Base-by-base conservation (phyloP, 2,329 filamentous ascomycete genomes). In the Colletotrichum euphorbiae region DNA sequence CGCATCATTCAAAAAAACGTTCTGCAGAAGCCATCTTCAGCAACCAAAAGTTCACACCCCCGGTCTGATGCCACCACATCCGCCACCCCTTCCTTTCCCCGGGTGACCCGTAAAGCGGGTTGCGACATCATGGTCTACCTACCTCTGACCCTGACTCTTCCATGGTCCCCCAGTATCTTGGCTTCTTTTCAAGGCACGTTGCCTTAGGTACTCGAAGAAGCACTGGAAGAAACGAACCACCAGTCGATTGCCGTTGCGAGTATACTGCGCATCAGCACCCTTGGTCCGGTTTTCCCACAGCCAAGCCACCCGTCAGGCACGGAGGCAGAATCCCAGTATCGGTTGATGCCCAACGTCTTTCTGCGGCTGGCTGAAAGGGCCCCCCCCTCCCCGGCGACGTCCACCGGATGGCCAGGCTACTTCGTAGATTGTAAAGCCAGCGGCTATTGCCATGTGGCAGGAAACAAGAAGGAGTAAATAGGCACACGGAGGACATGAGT, bases 341-440 rank as follows among this genome's bases (percentile, higher is more conserved):
- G 61, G 62, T 54, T 52, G 54, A 69, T 56, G 66, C 66, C 66
- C 66, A 60, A 69, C 50, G 21, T 52, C 36, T 31, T 48, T 15
- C 28, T n/a, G 51, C 51, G 38, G 19, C 21, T 31, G 19, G n/a
- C n/a, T n/a, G n/a, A n/a, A n/a, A n/a, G n/a, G n/a, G n/a, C n/a
- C n/a, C n/a, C n/a, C n/a, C n/a, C n/a, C n/a, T n/a, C 36, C 36
- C 36, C 13, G 9, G 4, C 36, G 36, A 12, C 36, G 36, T 38
- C 36, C 36, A 7, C 13, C 11, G 36, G 13, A 28, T 28, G 28
- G 28, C 7, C 4, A 28, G 28, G 7, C 28, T 28, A 7, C 28
- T 28, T 28, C 28, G 7, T 4, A 28, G 7, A 28, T 6, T 28
- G 28, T 28, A 28, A 28, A 1, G 28, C 28, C 28, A 28, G 28